phyloP scores from a whole-genome alignment of 2,329 filamentous ascomycete genomes.

The Penicillium sp. region DNA sequence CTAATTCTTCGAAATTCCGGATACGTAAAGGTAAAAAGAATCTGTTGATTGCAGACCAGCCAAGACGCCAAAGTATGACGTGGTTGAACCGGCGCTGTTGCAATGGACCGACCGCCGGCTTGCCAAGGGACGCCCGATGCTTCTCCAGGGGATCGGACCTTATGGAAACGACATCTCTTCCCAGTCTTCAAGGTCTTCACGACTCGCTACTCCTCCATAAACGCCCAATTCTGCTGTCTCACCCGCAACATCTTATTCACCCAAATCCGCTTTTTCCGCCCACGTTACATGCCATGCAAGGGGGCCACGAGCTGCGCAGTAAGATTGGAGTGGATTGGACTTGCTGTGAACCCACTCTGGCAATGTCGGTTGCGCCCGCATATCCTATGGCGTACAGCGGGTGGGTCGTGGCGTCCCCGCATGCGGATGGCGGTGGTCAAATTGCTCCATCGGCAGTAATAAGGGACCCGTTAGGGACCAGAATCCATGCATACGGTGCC shows the following conservation, averaged over 20 bases:
- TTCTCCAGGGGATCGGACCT: neutral
- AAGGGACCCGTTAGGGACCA: neutral
- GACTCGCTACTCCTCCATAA: too few species aligned
- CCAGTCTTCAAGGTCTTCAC: too few species aligned
- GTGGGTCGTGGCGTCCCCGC: conserved; percentile 19
- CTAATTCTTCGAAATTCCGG: neutral
- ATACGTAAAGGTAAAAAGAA: conserved; percentile 10
- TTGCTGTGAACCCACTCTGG: neutral
- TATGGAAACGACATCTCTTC: neutral
- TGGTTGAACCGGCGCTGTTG: conserved; percentile 7
- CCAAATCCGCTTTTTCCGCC: neutral
- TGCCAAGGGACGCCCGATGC: conserved; percentile 3
- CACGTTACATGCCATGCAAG: neutral
- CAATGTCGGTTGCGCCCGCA: conserved; percentile 13
- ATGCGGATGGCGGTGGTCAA: conserved; percentile 17
- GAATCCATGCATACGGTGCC: conserved; percentile 13
- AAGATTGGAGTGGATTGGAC: neutral
- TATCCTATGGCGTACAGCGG: conserved; percentile 13
- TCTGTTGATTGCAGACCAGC: conserved; percentile 8
- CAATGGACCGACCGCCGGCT: conserved; percentile 8
- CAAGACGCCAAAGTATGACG: conserved; percentile 15
- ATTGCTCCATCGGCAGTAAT: conserved; percentile 1
- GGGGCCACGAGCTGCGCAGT: neutral
- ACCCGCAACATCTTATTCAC: too few species aligned
- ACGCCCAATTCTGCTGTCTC: too few species aligned